A percentile compares a stretch with the other conserved stretches of the same genome.
Conservation (phyloP, 495 filamentous ascomycete genomes). For the Gamarada debralockiae region DNA sequence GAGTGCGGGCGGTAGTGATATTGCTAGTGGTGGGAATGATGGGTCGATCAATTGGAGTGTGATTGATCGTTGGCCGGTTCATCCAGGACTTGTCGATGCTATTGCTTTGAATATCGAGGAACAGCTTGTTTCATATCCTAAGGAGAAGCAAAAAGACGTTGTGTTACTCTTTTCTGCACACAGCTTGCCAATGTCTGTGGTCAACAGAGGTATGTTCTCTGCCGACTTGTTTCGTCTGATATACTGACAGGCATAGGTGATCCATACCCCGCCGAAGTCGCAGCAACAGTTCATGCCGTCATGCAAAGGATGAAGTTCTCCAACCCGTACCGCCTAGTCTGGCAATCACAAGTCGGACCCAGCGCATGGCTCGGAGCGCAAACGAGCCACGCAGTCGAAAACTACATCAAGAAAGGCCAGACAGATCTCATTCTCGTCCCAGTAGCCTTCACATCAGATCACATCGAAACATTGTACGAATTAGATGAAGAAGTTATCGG, state of each 20-base stretch:
- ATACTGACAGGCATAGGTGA: slow-evolving; percentile 55
- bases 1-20: slow-evolving; percentile 29
- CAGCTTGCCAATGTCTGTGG: slow-evolving; percentile 93
- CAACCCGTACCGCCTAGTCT: slow-evolving; percentile 90
- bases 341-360: slow-evolving; percentile 98
- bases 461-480: slow-evolving; percentile 97
- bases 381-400: slow-evolving; percentile 79
- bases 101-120: slow-evolving; percentile 88
- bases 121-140: slow-evolving; percentile 76
- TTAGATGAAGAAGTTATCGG: slow-evolving; percentile 94
- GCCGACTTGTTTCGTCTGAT: background rate
- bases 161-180: slow-evolving; percentile 94
- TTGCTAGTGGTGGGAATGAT: slow-evolving; percentile 34
- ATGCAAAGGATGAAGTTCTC: slow-evolving; percentile 83
- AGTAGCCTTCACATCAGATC: slow-evolving; percentile 96
- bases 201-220: slow-evolving; percentile 68
- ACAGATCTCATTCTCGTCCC: slow-evolving; percentile 90
- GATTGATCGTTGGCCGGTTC: slow-evolving; percentile 94
- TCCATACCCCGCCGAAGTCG: slow-evolving; percentile 94
- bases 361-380: slow-evolving; percentile 95
- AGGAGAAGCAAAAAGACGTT: slow-evolving; percentile 70
- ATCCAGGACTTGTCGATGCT: slow-evolving; percentile 84
- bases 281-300: slow-evolving; percentile 94
- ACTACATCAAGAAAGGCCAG: slow-evolving; percentile 86
- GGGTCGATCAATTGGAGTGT: slow-evolving; percentile 93